Evolutionary conservation across 1,139 yeast species (phyloP).

Genomic region (Sugiyamaella paludigena): DNA sequence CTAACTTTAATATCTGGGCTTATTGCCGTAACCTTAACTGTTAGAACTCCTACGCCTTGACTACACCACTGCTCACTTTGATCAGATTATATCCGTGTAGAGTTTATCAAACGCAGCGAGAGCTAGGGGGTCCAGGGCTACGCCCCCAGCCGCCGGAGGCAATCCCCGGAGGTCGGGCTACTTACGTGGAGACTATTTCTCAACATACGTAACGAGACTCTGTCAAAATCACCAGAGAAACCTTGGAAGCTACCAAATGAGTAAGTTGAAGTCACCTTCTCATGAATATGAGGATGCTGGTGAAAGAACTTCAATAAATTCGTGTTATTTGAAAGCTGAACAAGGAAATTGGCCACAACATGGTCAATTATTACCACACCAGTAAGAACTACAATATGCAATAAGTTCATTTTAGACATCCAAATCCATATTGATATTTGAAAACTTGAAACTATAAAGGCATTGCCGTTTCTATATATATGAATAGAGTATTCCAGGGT

Average conservation of each 20-base stretch:
- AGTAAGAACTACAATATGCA: no score
- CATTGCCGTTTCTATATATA: no score
- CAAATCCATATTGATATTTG: no score
- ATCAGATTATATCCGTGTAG: no score
- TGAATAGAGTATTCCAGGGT: no score
- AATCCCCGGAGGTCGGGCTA: not conserved
- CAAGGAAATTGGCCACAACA: constrained; percentile 24
- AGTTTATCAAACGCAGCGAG: no score
- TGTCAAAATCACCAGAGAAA: constrained; percentile 32
- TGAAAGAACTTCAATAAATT: constrained; percentile 26
- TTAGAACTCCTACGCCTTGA: no score
- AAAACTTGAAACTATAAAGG: no score
- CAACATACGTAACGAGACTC: constrained; percentile 21
- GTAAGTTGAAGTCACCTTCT: constrained; percentile 28
- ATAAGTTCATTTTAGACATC: no score
- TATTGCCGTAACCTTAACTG: constrained; percentile 26
- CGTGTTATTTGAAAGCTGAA: constrained; percentile 28
- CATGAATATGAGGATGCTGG: constrained; percentile 26
- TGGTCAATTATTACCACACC: no score
- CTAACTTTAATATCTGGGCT: constrained; percentile 33
- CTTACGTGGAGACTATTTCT: constrained; percentile 24
- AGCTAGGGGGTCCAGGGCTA: no score
- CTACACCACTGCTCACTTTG: no score
- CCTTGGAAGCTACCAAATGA: constrained; percentile 34
- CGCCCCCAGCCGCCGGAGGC: not conserved